Conservation (phyloP, 2,329 filamentous ascomycete species). For the Monascus ruber region DNA sequence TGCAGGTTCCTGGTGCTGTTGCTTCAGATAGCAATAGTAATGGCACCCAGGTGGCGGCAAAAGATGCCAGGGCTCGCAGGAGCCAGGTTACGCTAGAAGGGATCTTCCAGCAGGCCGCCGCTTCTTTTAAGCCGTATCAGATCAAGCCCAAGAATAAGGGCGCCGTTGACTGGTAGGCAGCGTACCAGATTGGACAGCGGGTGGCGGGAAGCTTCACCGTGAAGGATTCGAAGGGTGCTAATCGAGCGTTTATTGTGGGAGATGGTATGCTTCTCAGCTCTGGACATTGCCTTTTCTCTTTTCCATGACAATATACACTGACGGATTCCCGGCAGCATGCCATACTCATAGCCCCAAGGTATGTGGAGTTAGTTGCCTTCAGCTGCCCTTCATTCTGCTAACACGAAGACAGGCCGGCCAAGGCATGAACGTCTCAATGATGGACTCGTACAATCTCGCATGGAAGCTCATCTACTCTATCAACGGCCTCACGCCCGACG, state of each 20-base stretch:
- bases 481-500: constrained; percentile 22
- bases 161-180: constrained; percentile 61
- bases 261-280: constrained; percentile 35
- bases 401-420: constrained; percentile 46
- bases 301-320: not conserved
- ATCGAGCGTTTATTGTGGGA: constrained; percentile 62
- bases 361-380: not conserved
- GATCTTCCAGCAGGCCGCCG: constrained; percentile 55
- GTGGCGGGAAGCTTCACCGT: constrained; percentile 37
- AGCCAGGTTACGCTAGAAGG: constrained; percentile 52
- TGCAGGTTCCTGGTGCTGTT: constrained; percentile 27
- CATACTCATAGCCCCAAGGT: constrained; percentile 65
- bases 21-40: constrained; percentile 13
- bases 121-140: constrained; percentile 54
- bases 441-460: constrained; percentile 39
- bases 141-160: constrained; percentile 49
- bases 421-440: constrained; percentile 70
- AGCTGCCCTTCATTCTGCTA: constrained; percentile 3
- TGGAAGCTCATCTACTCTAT: constrained; percentile 30
- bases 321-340: constrained; percentile 41
- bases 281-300: not conserved
- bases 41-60: constrained; percentile 28
- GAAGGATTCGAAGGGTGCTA: constrained; percentile 55
- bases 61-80: constrained; percentile 50
- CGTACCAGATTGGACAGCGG: constrained; percentile 66